A percentile compares a stretch with the other conserved stretches of the same genome.
phyloP scores from a whole-genome alignment of 257 asterid species.

The Rubia yunnanensis region DNA sequence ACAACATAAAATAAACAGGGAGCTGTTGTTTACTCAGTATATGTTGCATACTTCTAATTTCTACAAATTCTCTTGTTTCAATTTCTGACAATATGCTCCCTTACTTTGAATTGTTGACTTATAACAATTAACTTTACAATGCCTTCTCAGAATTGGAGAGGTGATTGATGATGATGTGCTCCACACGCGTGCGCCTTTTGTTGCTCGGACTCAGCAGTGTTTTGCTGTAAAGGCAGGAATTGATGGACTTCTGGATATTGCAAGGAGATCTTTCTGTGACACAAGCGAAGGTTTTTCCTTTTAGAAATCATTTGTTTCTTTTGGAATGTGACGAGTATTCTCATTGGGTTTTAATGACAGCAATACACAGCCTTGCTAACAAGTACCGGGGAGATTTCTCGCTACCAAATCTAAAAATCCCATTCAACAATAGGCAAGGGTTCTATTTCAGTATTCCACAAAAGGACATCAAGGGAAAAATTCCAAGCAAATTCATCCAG shows the following conservation, averaged over 20 bases:
- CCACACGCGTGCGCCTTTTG: constrained; percentile 89
- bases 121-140: not conserved
- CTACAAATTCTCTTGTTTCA: not conserved
- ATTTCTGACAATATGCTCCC: not conserved
- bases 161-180: constrained; percentile 94
- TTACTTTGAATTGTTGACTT: not conserved
- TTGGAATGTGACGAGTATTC: constrained; percentile 19
- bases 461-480: constrained; percentile 72
- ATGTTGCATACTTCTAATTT: not conserved
- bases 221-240: constrained; percentile 96
- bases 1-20: not conserved
- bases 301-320: not conserved
- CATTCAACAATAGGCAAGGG: constrained; percentile 89
- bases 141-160: constrained; percentile 65
- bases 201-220: constrained; percentile 95
- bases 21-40: not conserved
- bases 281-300: constrained; percentile 84
- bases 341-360: constrained; percentile 40
- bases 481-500: constrained; percentile 93
- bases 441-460: constrained; percentile 96
- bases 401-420: constrained; percentile 84
- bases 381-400: constrained; percentile 73
- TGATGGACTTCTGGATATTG: constrained; percentile 91
- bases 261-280: constrained; percentile 91
- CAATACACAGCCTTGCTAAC: constrained; percentile 85